Base-by-base conservation (phyloP, 495 filamentous ascomycete genomes). In the Penicilliopsis zonata region DNA sequence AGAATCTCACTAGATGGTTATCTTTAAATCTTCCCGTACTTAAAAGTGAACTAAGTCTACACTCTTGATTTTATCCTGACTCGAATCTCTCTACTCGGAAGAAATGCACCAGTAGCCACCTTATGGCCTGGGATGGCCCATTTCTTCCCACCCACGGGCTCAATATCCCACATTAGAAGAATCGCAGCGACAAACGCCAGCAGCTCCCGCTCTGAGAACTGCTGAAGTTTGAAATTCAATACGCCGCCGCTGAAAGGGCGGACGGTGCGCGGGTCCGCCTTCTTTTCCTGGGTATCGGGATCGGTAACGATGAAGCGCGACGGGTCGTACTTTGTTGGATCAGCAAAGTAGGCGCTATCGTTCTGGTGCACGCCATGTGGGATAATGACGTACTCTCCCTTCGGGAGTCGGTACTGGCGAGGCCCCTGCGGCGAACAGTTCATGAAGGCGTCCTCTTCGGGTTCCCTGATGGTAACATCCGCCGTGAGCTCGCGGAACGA, bases 141-240 rank as follows among this genome's bases (percentile, higher is more conserved):
- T 2, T 31, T 38, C n/a, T 37, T 31, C 6, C 35, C 50, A 30
- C 50, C 42, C 2, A 49, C 39, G 4, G 70, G 52, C 22, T 67
- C 53, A 34, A 74, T 52, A 19, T 76, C 63, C 56, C 72, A 75
- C 38, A 63, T 48, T 6, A 59, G 47, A 5, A 75, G 38, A 13
- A 77, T 51, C 3, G 65, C 47, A 15, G 63, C 67, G 2, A 62
- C 44, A 4, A 66, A 54, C n/a, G 55, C 37, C 17, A 76, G 34
- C 9, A 72, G 62, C 36, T 69, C 51, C 30, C 53, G 47, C 44
- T 73, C 67, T 0, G 62, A 64, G 33, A 72, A 67, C 18, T 47
- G 37, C 14, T 64, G 61, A 16, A 68, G 58, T 13, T 70, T 65
- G 24, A 65, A 65, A 1, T 59, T 51, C 10, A 53, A 44, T 14